Conservation (phyloP, 164 flowering plant species). For the Cinnamomum chago region DNA sequence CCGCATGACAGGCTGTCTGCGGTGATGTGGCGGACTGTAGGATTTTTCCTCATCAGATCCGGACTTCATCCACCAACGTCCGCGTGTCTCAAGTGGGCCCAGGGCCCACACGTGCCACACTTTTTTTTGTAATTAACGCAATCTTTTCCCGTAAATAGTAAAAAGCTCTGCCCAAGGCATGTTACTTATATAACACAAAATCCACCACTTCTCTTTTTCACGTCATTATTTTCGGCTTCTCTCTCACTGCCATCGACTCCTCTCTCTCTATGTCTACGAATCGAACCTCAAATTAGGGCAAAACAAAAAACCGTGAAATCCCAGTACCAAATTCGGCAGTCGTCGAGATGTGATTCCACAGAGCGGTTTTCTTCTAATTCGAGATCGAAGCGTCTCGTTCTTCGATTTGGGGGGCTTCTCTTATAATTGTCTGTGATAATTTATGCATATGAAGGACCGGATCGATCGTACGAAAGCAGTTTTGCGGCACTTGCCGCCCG, state of each 20-base stretch:
- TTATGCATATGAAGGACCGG: slow-evolving; percentile 46
- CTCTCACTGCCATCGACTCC: not conserved
- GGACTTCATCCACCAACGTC: too few species aligned
- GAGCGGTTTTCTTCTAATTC: not conserved
- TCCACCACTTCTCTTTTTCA: not conserved
- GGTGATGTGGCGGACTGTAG: too few species aligned
- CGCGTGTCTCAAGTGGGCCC: too few species aligned
- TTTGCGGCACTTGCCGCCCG: slow-evolving; percentile 86
- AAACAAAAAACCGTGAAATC: not conserved
- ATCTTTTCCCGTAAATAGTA: too few species aligned
- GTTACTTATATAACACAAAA: too few species aligned
- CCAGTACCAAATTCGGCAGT: not conserved
- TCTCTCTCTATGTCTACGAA: not conserved
- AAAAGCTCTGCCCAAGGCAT: too few species aligned
- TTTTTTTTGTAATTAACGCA: too few species aligned
- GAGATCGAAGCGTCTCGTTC: not conserved
- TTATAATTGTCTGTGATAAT: not conserved
- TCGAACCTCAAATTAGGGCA: slow-evolving; percentile 7
- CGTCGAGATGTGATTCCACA: not conserved
- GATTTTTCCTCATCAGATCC: too few species aligned
- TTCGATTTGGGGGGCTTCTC: slow-evolving; percentile 4
- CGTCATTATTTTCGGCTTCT: not conserved
- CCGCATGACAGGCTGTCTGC: too few species aligned
- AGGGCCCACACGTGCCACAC: too few species aligned
- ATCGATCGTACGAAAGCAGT: slow-evolving; percentile 79